Evolutionary conservation across 345 rosid genomes (phyloP), one percentile per base, ranked within the genome.

Genomic region (Trapa bicornis): DNA sequence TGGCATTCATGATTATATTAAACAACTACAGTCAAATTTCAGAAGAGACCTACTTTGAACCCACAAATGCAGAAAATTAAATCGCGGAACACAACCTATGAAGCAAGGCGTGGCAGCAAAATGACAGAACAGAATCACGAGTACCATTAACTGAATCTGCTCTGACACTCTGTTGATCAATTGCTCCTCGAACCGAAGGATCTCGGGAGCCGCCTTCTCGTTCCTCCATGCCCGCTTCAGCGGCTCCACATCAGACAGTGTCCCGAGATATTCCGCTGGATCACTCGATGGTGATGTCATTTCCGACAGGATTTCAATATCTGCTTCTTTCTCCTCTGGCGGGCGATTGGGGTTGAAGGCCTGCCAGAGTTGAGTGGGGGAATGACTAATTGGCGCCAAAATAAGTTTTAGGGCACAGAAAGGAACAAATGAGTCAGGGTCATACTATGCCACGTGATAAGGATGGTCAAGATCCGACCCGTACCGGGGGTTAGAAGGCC

Each of bases 171-270:
- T 76, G 65, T 81, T 70, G 60, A 90, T 77, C 69, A 88, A 80
- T 67, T 75, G 76, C 4, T 75, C 70, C 66, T 85, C 84, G 71
- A 75, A 87, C 36, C 67, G 87, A 67, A 91, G 96, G 77, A 88
- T 81, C 85, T 91, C 93, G 16, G 93, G 97, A 41, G 96, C 92
- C 29, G 93, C 88, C 70, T 91, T 91, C 89, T 91, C 97, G 77
- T 91, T 88, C n/a, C 91, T 88, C 96, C 93, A 88, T 0, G 89
- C 88, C 61, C 80, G 71, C 75, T 76, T 87, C 79, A 89, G 74
- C 1, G 83, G 85, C 79, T 83, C 96, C 3, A 82, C 89, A 43
- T 85, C 97, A 15, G 88, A 81, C 77, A 77, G 29, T 39, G 83
- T 73, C 79, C 89, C 93, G 72, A 77, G 77, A 69, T 88, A 89